These are phyloP conservation scores for Lycium ferocissimum DNA, from an alignment of 257 asterid genomes.

Conservation along the genomic window DNA sequence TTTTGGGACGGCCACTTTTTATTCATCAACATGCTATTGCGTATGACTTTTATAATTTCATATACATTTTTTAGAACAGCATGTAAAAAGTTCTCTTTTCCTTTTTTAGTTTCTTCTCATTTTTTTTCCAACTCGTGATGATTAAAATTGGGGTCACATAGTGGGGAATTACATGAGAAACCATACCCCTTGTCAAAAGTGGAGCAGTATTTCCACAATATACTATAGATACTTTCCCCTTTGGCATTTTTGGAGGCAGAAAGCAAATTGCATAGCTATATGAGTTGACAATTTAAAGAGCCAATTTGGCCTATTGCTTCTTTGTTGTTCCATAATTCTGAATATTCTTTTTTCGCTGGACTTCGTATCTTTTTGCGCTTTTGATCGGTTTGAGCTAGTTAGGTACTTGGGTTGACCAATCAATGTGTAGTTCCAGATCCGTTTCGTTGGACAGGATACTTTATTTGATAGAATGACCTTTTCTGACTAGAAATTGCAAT, in stretches of 20 bases:
- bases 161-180: constrained; percentile 16
- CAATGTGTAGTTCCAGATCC: neutral
- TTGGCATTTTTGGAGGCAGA: neutral
- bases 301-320: constrained; percentile 37
- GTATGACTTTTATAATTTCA: constrained; percentile 5
- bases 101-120: no score
- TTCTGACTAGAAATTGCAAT: neutral
- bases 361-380: neutral
- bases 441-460: neutral
- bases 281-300: constrained; percentile 52
- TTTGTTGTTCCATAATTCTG: constrained; percentile 26
- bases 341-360: constrained; percentile 33
- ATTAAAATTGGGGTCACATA: constrained; percentile 20
- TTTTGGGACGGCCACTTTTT: constrained; percentile 19
- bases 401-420: neutral
- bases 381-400: neutral
- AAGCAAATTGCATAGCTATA: constrained; percentile 34
- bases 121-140: constrained; percentile 1
- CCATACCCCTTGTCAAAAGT: constrained; percentile 26
- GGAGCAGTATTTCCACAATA: constrained; percentile 15
- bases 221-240: constrained; percentile 3
- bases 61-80: neutral
- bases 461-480: neutral
- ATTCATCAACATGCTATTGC: neutral
- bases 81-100: neutral